phyloP scores from a whole-genome alignment of 2,329 filamentous ascomycete species.

The Nigrospora osmanthi region DNA sequence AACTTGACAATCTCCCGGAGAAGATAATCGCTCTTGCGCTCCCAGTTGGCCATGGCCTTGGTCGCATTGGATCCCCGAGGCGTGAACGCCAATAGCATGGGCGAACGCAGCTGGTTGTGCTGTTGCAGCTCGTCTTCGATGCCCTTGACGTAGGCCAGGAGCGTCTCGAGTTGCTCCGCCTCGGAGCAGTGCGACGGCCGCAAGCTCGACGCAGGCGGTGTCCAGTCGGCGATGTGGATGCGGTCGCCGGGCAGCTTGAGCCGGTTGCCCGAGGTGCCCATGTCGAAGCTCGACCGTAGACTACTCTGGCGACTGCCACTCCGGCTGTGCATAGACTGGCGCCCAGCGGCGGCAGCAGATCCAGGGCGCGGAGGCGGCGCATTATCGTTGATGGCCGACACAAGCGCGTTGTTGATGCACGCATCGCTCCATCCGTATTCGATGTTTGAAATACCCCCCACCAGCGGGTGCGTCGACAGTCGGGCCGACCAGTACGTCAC shows the following conservation, averaged over 20 bases:
- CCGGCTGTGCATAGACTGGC: slow-evolving; percentile 39
- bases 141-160: slow-evolving; percentile 72
- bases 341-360: slow-evolving; percentile 34
- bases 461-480: slow-evolving; percentile 84
- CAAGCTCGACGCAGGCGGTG: slow-evolving; percentile 83
- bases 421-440: slow-evolving; percentile 94
- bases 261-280: slow-evolving; percentile 47
- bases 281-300: slow-evolving; percentile 56
- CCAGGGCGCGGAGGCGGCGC: slow-evolving; percentile 35
- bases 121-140: slow-evolving; percentile 79
- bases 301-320: slow-evolving; percentile 28
- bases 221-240: slow-evolving; percentile 79
- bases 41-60: slow-evolving; percentile 94
- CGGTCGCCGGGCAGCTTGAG: slow-evolving; percentile 77
- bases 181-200: slow-evolving; percentile 73
- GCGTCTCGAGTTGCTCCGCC: slow-evolving; percentile 67
- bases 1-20: slow-evolving; percentile 95
- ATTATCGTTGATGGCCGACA: slow-evolving; percentile 44
- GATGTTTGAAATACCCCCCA: slow-evolving; percentile 91
- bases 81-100: slow-evolving; percentile 85
- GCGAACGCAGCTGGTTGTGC: slow-evolving; percentile 81
- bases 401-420: slow-evolving; percentile 59
- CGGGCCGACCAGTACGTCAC: slow-evolving; percentile 98
- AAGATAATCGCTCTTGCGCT: slow-evolving; percentile 87
- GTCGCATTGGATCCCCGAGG: slow-evolving; percentile 71